These are phyloP conservation scores for Pleomassaria siparia DNA, from an alignment of 2,329 filamentous ascomycete species.

Conservation along the genomic window DNA sequence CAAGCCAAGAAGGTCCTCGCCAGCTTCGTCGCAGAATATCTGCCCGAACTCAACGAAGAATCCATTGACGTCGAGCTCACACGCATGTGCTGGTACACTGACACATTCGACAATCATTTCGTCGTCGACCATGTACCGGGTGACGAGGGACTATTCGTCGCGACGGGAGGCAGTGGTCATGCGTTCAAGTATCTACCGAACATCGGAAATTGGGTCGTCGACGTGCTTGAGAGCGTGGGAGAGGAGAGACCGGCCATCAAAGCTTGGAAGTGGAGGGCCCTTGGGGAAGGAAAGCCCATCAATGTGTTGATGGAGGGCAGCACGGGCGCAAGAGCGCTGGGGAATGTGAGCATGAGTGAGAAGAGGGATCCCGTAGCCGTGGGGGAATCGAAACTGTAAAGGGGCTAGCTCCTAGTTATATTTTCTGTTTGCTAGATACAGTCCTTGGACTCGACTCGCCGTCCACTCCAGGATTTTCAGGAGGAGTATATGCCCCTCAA, in stretches of 20 bases:
- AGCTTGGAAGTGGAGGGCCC: constrained; percentile 15
- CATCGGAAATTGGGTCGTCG: constrained; percentile 28
- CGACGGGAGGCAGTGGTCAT: constrained; percentile 33
- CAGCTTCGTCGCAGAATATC: constrained; percentile 42
- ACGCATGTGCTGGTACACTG: constrained; percentile 18
- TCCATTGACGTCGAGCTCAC: constrained; percentile 16
- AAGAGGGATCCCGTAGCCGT: no score
- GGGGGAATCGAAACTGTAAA: no score
- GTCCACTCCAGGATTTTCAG: no score
- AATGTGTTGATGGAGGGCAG: constrained; percentile 12
- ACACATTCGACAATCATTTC: constrained; percentile 27
- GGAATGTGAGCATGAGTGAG: constrained; percentile 5
- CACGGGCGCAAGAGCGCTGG: constrained; percentile 4
- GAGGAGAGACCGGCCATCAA: constrained; percentile 11
- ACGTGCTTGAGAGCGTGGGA: constrained; percentile 21
- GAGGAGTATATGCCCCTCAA: no score
- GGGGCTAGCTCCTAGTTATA: no score
- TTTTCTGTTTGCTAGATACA: no score
- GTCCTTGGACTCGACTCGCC: no score
- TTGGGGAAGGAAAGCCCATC: background rate
- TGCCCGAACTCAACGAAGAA: constrained; percentile 46
- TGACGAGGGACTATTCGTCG: constrained; percentile 25
- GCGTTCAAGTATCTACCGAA: constrained; percentile 37
- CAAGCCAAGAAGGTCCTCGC: constrained; percentile 30
- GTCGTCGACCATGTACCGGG: constrained; percentile 26